These are phyloP conservation scores for Chaetomium cochliodes DNA, from an alignment of 495 filamentous ascomycete species.

Conservation along the genomic window DNA sequence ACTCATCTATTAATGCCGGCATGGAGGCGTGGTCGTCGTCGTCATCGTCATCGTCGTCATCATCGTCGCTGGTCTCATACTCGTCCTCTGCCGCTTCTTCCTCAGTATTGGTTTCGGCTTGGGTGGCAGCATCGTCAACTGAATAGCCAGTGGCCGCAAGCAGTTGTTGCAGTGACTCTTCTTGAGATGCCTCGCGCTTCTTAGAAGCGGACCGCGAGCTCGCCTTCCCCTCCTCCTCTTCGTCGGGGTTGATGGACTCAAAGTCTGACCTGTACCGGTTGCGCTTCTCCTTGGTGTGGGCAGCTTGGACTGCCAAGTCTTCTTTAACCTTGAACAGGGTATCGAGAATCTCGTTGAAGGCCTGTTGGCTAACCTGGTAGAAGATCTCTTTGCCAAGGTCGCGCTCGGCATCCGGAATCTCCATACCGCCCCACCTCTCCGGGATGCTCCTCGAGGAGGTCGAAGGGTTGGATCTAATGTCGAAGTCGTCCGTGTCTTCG, in stretches of 20 bases:
- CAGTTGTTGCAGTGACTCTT: constrained; percentile 50
- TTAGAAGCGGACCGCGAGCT: neutral
- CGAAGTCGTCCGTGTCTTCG: constrained; percentile 70
- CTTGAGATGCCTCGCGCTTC: constrained; percentile 24
- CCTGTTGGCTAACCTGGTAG: constrained; percentile 85
- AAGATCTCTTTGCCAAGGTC: constrained; percentile 86
- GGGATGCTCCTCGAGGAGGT: constrained; percentile 78
- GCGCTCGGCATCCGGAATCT: constrained; percentile 74
- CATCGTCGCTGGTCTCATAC: constrained; percentile 13
- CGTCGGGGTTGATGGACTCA: constrained; percentile 50
- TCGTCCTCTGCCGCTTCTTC: constrained; percentile 24
- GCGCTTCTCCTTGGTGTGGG: constrained; percentile 61
- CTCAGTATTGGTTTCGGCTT: constrained; percentile 8
- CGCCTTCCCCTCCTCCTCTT: constrained; percentile 32
- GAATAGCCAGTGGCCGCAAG: constrained; percentile 53
- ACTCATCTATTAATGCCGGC: neutral
- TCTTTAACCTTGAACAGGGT: constrained; percentile 79
- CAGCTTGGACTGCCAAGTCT: constrained; percentile 67
- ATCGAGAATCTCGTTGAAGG: constrained; percentile 88
- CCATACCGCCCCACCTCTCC: constrained; percentile 80
- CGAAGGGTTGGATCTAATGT: constrained; percentile 72
- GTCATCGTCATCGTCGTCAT: neutral
- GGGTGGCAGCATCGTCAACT: constrained; percentile 22
- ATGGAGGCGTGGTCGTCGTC: constrained; percentile 21
- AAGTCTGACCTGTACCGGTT: constrained; percentile 51